A percentile compares a stretch with the other conserved stretches of the same genome.
Evolutionary conservation across 495 filamentous ascomycete genomes (phyloP).

Genomic region (Aspergillus ellipticus): DNA sequence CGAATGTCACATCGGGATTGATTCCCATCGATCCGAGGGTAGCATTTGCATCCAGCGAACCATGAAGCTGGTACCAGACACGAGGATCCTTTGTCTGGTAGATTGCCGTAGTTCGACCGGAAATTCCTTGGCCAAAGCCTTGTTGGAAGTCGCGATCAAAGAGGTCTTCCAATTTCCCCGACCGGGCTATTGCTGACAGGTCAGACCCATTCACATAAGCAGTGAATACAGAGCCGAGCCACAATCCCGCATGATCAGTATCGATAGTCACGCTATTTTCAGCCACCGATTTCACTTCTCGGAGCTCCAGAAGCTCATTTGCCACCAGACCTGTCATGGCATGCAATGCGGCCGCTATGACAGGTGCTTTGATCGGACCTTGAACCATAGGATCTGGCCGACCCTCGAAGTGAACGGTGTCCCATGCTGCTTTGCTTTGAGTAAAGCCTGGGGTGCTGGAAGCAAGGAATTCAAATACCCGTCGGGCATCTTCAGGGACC

Average conservation of each 20-base stretch:
- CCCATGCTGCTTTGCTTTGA: slow-evolving; percentile 17
- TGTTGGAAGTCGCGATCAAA: slow-evolving; percentile 22
- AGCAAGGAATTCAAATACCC: slow-evolving; percentile 25
- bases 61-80: slow-evolving; percentile 35
- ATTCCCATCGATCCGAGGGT: slow-evolving; percentile 25
- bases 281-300: slow-evolving; percentile 15
- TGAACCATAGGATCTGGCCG: slow-evolving; percentile 23
- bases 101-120: slow-evolving; percentile 23
- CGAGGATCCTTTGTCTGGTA: slow-evolving; percentile 24
- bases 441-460: slow-evolving; percentile 24
- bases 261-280: slow-evolving; percentile 17
- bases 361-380: slow-evolving; percentile 24
- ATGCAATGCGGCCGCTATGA: slow-evolving; percentile 27
- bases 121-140: slow-evolving; percentile 20
- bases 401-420: slow-evolving; percentile 29
- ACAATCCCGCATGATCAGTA: slow-evolving; percentile 30
- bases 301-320: slow-evolving; percentile 26
- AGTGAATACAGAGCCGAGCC: slow-evolving; percentile 24
- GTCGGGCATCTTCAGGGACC: slow-evolving; percentile 23
- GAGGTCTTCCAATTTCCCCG: slow-evolving; percentile 11
- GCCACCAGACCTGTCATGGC: slow-evolving; percentile 27
- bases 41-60: slow-evolving; percentile 23
- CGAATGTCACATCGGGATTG: slow-evolving; percentile 14
- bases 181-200: slow-evolving; percentile 7
- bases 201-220: slow-evolving; percentile 19